Conservation (phyloP, 805 yeast species). For the Ogataea glucozyma region DNA sequence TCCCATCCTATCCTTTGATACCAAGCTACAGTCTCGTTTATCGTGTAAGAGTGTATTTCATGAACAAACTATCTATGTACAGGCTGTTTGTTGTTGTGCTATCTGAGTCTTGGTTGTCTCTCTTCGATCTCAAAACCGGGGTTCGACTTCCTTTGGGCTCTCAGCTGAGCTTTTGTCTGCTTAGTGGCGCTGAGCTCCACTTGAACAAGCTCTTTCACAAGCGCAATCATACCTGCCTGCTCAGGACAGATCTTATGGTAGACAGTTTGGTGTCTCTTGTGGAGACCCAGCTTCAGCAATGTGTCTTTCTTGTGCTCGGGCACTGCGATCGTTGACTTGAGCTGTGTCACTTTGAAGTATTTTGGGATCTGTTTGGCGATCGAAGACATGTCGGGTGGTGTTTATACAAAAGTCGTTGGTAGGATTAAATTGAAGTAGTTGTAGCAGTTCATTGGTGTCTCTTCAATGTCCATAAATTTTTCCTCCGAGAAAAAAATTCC, state of each 20-base stretch:
- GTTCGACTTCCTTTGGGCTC: slow-evolving; percentile 55
- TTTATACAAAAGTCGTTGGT: not conserved
- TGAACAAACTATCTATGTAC: slow-evolving; percentile 5
- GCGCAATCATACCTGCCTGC: slow-evolving; percentile 80
- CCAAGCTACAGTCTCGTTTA: too few relatives aligned
- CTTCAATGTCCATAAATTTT: too few relatives aligned
- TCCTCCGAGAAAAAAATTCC: too few relatives aligned
- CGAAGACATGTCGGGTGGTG: slow-evolving; percentile 16
- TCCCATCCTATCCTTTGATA: slow-evolving; percentile 4
- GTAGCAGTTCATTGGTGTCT: too few relatives aligned
- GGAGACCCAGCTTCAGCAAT: slow-evolving; percentile 71
- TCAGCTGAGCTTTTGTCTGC: slow-evolving; percentile 52
- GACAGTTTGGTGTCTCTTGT: slow-evolving; percentile 67
- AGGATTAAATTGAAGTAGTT: too few relatives aligned
- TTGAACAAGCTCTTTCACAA: slow-evolving; percentile 81
- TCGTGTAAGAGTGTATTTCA: too few relatives aligned
- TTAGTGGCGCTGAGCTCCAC: slow-evolving; percentile 69
- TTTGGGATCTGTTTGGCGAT: slow-evolving; percentile 21
- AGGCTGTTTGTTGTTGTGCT: not conserved
- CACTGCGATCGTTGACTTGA: slow-evolving; percentile 82
- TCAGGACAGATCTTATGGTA: slow-evolving; percentile 75
- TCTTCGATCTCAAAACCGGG: slow-evolving; percentile 63
- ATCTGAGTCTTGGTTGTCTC: slow-evolving; percentile 12
- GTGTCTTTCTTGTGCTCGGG: slow-evolving; percentile 68
- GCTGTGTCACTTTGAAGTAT: slow-evolving; percentile 69